Base-by-base conservation (phyloP, 495 filamentous ascomycete species). In the Daldinia decipiens region DNA sequence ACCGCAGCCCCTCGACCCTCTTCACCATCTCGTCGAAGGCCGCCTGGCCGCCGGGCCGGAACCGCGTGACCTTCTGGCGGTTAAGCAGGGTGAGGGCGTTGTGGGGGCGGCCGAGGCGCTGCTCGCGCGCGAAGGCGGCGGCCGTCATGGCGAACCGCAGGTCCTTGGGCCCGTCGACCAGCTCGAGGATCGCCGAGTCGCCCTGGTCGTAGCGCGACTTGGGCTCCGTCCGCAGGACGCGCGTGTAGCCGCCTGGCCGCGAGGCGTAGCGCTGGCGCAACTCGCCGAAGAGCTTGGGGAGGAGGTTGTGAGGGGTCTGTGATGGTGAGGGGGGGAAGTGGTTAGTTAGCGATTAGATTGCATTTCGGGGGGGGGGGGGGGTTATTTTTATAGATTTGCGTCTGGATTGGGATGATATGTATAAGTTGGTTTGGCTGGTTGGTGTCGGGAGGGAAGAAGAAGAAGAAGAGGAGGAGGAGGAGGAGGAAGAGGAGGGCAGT, bases 91-190 rank as follows among this genome's bases (percentile, higher is more conserved):
- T 98, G 43, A 95, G 78, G 3, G 91, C 85, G 65, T 87, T 90
- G 63, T 92, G 79, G 4, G 78, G 77, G 54, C 81, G 82, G 40
- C 82, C 81, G 56, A 87, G 73, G 12, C 74, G 77, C 34, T 89
- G 82, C 71, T 90, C 82, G 43, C 85, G 84, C 39, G 90, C 92
- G 0, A 99, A 82, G 0, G 92, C 89, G 52, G 87, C 87, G 4
- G 95, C 95, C 15, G 94, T 97, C 84, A 98, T 88, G 59, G 91
- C 91, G 82, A 99, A 98, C 2, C 94, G 90, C 86, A 97, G 93
- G 80, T 99, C 95, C 79, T 90, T 92, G 15, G 94, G 95, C 45
- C 95, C 95, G 78, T 99, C 95, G 50, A 98, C 93, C 12, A 99
- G 86, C 80, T 98, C 95, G n/a, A 99, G 87, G 71, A 99, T 96